Base-by-base conservation (phyloP, 2,329 filamentous ascomycete species). In the Sarocladium kiliense region DNA sequence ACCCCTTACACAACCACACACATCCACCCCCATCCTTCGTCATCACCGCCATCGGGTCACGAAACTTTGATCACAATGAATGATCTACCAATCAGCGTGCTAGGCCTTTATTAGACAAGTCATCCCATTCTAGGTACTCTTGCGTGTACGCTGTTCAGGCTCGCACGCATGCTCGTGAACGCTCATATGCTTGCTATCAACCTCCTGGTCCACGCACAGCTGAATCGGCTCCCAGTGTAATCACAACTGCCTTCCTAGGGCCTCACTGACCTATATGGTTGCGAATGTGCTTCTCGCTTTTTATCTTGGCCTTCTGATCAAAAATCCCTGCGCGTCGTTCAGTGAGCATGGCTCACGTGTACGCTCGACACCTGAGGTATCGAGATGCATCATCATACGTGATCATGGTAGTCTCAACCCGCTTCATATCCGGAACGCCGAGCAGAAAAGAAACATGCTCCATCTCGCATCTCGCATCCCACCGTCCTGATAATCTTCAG, bases 371-470 rank as follows among this genome's bases (percentile, higher is more conserved):
- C 27, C 7, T 7, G 21, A 14, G 18, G n/a, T 36, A 26, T 27
- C 18, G 47, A 36, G 47, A 51, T 51, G 47, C 47, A 23, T 51
- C 30, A 18, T 23, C 47, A 36, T 21, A 36, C 30, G 47, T 51
- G 18, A 36, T 36, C 47, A 51, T 51, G 27, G 36, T 3, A 51
- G 26, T 18, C 16, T 27, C 47, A 32, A 18, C 47, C 14, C 39
- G 27, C 27, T 32, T 51, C 30, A 51, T 51, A 51, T 34, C 47
- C 47, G 47, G 47, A 51, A 51, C 47, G 47, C 47, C 47, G 47
- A 51, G 47, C 47, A 51, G 30, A 51, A 51, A 51, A 51, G 27
- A 36, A 51, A 19, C 10, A 36, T 51, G 47, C 47, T 36, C 26
- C 19, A 34, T 36, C 30, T 32, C 47, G 30, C 47, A 51, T n/a